Evolutionary conservation across 202 grass and related monocot species (phyloP).

Genomic region (Cymbopogon flexuosus): DNA sequence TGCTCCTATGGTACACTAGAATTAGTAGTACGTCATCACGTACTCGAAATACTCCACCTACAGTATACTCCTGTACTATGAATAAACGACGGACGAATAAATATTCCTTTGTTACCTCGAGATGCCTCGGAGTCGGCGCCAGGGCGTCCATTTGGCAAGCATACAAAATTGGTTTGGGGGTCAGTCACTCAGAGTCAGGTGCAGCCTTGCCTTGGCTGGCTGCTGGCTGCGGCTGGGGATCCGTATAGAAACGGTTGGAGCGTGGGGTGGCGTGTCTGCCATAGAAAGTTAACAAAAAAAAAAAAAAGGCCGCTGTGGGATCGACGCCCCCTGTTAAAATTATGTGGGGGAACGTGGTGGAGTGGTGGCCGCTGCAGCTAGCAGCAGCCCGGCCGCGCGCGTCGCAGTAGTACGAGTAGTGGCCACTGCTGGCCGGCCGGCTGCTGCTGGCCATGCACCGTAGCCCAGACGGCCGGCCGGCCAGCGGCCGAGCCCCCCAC

Average conservation of each 20-base stretch:
- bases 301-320: slow-evolving; percentile 37
- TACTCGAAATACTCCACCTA: not conserved
- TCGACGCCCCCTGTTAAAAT: slow-evolving; percentile 39
- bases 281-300: slow-evolving; percentile 26
- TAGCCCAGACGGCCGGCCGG: not conserved
- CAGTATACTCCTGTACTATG: not conserved
- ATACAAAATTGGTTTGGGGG: slow-evolving; percentile 38
- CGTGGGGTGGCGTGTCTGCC: slow-evolving; percentile 34
- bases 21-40: not conserved
- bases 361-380: slow-evolving; percentile 9
- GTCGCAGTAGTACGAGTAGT: not conserved
- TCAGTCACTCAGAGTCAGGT: not conserved
- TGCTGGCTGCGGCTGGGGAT: slow-evolving; percentile 15
- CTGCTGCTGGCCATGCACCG: not conserved
- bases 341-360: slow-evolving; percentile 43
- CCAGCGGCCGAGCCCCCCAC: no score
- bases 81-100: not conserved
- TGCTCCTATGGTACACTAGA: not conserved
- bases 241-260: slow-evolving; percentile 48
- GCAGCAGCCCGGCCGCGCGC: not conserved
- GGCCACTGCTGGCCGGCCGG: no score
- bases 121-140: slow-evolving; percentile 16
- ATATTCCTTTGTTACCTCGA: not conserved
- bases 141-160: slow-evolving; percentile 13
- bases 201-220: not conserved